Conservation (phyloP, 2,329 filamentous ascomycete genomes). For the Fusarium sp. region DNA sequence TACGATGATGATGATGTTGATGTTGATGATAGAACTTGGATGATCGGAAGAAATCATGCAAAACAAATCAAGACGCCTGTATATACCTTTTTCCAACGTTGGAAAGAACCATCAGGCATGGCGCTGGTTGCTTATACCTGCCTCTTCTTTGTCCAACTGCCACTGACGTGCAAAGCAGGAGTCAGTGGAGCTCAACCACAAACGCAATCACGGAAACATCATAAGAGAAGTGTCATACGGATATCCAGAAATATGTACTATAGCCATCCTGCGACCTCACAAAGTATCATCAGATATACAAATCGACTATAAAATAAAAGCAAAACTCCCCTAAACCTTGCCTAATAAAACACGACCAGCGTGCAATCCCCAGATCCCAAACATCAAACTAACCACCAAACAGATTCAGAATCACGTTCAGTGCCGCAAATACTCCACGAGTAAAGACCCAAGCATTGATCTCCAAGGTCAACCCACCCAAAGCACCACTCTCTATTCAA, state of each 20-base stretch:
- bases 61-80: background rate
- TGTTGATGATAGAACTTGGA: too few species aligned
- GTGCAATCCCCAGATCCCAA: background rate
- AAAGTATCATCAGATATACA: background rate
- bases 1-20: background rate
- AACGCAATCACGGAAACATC: background rate
- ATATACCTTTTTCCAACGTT: background rate
- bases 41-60: background rate
- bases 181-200: background rate
- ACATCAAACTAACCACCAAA: background rate
- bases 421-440: too few species aligned
- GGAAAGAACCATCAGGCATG: background rate
- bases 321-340: background rate
- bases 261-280: background rate
- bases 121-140: background rate
- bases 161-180: background rate
- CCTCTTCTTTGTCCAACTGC: background rate
- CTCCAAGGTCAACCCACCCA: background rate
- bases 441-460: too few species aligned
- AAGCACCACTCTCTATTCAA: background rate
- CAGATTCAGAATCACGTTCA: too few species aligned
- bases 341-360: background rate
- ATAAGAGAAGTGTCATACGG: background rate
- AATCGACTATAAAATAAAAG: background rate
- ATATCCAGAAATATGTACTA: too few species aligned